phyloP scores from a whole-genome alignment of 352 stramenopile genomes.

The Pythium aquatile region DNA sequence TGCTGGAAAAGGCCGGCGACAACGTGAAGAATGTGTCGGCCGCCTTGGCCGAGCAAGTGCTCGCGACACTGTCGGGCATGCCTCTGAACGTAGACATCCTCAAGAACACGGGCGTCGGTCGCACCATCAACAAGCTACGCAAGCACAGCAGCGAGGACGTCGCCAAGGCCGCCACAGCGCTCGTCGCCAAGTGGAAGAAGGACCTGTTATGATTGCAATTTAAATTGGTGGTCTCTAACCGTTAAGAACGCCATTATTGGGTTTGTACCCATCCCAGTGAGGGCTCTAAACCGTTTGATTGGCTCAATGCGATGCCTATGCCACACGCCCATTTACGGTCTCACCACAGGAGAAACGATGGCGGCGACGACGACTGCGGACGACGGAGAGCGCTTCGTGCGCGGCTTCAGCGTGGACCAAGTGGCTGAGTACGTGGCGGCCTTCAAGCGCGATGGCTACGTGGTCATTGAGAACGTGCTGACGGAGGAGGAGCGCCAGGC shows the following conservation, averaged over 20 bases:
- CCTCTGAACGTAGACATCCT: constrained; percentile 80
- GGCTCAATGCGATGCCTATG: constrained; percentile 8
- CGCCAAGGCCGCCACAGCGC: constrained; percentile 56
- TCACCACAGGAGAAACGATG: background rate
- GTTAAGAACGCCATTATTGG: constrained; percentile 7
- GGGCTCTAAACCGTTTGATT: constrained; percentile 21
- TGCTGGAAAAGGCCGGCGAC: constrained; percentile 67
- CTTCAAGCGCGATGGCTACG: constrained; percentile 43
- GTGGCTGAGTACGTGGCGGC: constrained; percentile 35
- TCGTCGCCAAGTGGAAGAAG: constrained; percentile 87
- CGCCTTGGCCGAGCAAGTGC: constrained; percentile 65
- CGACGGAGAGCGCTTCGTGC: constrained; percentile 15
- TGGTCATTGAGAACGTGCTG: constrained; percentile 46
- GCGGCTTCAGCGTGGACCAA: constrained; percentile 30
- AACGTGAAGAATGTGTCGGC: constrained; percentile 74
- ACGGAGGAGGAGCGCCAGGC: constrained; percentile 28
- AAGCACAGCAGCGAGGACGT: constrained; percentile 71
- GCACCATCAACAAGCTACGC: constrained; percentile 85
- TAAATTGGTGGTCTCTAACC: background rate
- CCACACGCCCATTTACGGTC: background rate
- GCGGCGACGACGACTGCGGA: background rate
- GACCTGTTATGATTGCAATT: constrained; percentile 49
- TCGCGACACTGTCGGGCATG: constrained; percentile 65
- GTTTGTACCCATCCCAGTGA: constrained; percentile 27
- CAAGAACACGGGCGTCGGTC: constrained; percentile 76